These are phyloP conservation scores for Chytriomyces sp. DNA, from an alignment of 192 early-diverging fungal species.

Conservation along the genomic window DNA sequence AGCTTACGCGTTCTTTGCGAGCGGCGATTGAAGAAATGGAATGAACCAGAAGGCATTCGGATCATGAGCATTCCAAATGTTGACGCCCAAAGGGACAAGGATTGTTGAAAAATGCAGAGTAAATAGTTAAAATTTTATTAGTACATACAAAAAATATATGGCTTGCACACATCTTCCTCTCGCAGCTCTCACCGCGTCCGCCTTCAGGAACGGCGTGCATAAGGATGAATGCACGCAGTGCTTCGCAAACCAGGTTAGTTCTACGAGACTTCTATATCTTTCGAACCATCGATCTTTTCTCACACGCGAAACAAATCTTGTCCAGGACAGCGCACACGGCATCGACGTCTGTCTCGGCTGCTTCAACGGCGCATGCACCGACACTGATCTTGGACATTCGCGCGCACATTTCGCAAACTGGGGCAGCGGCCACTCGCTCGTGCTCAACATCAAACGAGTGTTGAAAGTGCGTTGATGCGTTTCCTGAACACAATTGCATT, in stretches of 20 bases:
- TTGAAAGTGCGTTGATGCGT: neutral
- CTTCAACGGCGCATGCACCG: constrained; percentile 89
- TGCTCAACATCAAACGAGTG: constrained; percentile 81
- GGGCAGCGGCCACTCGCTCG: constrained; percentile 68
- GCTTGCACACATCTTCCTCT: constrained; percentile 59
- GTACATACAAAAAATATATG: too few species aligned
- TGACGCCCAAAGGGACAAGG: too few species aligned
- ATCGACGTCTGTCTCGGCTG: constrained; percentile 93
- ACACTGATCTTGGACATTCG: constrained; percentile 71
- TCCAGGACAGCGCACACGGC: constrained; percentile 74
- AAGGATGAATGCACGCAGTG: constrained; percentile 97
- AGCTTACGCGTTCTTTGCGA: too few species aligned
- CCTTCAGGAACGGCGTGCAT: constrained; percentile 61
- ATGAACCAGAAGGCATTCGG: too few species aligned
- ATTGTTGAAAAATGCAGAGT: too few species aligned
- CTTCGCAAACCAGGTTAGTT: constrained; percentile 76
- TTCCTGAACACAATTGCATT: neutral
- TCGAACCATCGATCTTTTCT: neutral
- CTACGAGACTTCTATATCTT: neutral
- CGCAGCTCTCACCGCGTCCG: constrained; percentile 46
- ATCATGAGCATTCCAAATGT: too few species aligned
- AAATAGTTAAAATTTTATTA: too few species aligned
- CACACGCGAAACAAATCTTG: constrained; percentile 4
- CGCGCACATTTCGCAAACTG: constrained; percentile 74
- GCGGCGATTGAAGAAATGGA: too few species aligned